Conservation (phyloP, 1,284 basidiomycete species). For the Pseudozyma pruni region DNA sequence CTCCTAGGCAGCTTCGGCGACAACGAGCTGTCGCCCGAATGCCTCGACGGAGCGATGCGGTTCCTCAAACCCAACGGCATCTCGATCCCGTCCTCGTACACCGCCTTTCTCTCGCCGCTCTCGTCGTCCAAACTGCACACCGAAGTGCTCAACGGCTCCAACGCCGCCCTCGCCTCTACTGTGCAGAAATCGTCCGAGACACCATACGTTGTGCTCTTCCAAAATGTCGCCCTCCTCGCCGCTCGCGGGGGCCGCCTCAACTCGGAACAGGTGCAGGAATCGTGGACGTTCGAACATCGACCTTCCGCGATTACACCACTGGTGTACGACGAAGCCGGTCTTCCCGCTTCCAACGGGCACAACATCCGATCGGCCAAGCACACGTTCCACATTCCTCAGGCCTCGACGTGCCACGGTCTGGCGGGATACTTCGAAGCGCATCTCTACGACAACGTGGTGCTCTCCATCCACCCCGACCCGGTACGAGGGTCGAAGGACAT, state of each 20-base stretch:
- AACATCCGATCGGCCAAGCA: constrained; percentile 68
- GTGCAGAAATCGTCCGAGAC: constrained; percentile 78
- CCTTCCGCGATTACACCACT: constrained; percentile 48
- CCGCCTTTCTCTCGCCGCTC: constrained; percentile 90
- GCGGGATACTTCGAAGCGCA: constrained; percentile 98
- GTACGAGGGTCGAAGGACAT: constrained; percentile 85
- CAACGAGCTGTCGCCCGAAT: constrained; percentile 97
- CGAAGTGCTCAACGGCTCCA: constrained; percentile 38
- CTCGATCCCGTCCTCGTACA: constrained; percentile 95
- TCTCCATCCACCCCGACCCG: constrained; percentile 91
- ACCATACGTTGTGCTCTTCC: constrained; percentile 98
- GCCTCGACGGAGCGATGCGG: constrained; percentile 91
- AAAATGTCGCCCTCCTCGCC: constrained; percentile 74
- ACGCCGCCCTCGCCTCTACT: constrained; percentile 23
- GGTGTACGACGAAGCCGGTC: constrained; percentile 54
- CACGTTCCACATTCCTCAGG: constrained; percentile 92
- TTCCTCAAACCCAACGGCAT: constrained; percentile 78
- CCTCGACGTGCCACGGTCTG: constrained; percentile 93
- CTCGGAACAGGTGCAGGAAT: constrained; percentile 87
- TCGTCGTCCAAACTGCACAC: constrained; percentile 85
- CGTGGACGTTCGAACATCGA: constrained; percentile 94
- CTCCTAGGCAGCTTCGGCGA: constrained; percentile 97
- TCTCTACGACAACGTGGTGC: constrained; percentile 84
- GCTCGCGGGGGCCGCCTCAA: constrained; percentile 72
- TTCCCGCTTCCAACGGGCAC: constrained; percentile 69